Evolutionary conservation across 495 filamentous ascomycete species (phyloP), one percentile per base, ranked within the genome.

Genomic region (Parmelia sp.): DNA sequence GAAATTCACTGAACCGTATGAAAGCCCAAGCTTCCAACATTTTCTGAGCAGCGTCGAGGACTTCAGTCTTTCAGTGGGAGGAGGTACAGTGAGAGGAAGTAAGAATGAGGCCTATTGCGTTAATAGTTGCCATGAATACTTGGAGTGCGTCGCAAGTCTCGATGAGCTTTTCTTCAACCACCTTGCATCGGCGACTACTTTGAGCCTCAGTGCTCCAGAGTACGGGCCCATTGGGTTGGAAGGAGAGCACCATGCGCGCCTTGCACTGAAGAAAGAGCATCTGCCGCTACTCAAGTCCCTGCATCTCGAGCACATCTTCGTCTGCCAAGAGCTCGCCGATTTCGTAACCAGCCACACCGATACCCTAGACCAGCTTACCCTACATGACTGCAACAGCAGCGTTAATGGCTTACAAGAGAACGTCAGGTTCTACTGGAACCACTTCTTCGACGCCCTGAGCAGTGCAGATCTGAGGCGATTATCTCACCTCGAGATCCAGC

Each of bases 371-470:
- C 37, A 23, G 37, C 29, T 36, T 5, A 36, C 29, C 33, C 21
- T 58, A 17, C 56, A 40, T 21, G 37, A 58, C 29, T 58, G 56
- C 23, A 23, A 11, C 56, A 27, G 47, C 47, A 51, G 47, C n/a
- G 23, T 27, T 11, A 25, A 36, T 4, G 27, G n/a, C 56, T 27
- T 36, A 25, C 33, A 29, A 21, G 37, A 36, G 9, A 58, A 40
- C 29, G 37, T 19, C n/a, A 39, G 19, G 31, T 66, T 44, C 47
- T 55, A 27, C 17, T 45, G 39, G 44, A 62, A 59, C 31, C 65
- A 60, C 33, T 57, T 60, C 12, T 58, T 55, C 27, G 66, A 61
- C 29, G 60, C 65, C 56, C 37, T 68, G 31, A 58, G 33, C 19
- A 49, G 42, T 31, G 47, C 63, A 14, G 47, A 25, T 37, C 37